phyloP scores from a whole-genome alignment of 805 yeast species.

The Myxozyma sirexii region DNA sequence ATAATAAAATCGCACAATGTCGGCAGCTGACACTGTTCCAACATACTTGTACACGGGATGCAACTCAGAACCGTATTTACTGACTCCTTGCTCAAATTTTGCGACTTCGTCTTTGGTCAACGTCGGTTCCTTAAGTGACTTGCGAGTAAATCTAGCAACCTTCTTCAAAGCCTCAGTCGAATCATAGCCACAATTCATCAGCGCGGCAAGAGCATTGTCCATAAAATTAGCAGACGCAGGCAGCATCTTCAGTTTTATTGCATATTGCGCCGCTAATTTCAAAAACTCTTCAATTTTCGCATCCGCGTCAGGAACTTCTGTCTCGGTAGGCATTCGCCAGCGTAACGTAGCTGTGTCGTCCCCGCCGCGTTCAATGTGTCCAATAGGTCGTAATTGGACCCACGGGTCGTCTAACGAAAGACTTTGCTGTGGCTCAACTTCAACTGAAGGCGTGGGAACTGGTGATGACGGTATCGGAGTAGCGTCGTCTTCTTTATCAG shows the following conservation, averaged over 20 bases:
- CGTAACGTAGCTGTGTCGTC: conserved; percentile 61
- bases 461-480: conserved; percentile 39
- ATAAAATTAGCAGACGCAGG: conserved; percentile 78
- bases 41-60: conserved; percentile 72
- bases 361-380: conserved; percentile 82
- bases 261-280: conserved; percentile 56
- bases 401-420: conserved; percentile 58
- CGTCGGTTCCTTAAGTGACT: conserved; percentile 73
- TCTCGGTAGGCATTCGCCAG: conserved; percentile 57
- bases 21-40: conserved; percentile 70
- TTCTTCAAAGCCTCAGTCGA: conserved; percentile 50
- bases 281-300: conserved; percentile 58
- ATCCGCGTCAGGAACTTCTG: conserved; percentile 37
- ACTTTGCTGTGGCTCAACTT: conserved; percentile 27
- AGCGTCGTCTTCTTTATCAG: conserved; percentile 15
- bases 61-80: conserved; percentile 73
- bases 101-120: conserved; percentile 63
- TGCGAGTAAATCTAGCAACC: conserved; percentile 57
- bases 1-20: conserved; percentile 84
- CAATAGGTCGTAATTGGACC: conserved; percentile 77
- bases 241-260: conserved; percentile 56
- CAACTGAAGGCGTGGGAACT: conserved; percentile 41
- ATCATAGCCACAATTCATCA: conserved; percentile 58
- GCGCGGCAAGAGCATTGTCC: conserved; percentile 66
- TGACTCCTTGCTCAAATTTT: conserved; percentile 74